phyloP scores from a whole-genome alignment of 345 rosid genomes.

The Cochlearia excelsa region DNA sequence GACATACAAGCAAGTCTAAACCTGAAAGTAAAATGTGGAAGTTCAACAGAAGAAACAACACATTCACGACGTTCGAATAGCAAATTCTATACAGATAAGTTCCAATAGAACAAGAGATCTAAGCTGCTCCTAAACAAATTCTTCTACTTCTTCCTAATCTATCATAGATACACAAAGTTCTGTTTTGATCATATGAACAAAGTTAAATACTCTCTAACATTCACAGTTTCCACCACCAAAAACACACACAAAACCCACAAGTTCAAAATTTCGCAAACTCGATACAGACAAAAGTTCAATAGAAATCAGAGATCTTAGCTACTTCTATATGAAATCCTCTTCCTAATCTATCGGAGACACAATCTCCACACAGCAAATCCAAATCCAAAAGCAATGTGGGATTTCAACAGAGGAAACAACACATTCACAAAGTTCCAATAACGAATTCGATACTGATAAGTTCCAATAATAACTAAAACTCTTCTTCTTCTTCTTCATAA shows the following conservation, averaged over 20 bases:
- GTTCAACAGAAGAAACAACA: not conserved
- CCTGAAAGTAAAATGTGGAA: not conserved
- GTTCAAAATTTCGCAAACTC: too few species aligned
- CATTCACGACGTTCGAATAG: not conserved
- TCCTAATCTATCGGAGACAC: too few species aligned
- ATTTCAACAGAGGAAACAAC: not conserved
- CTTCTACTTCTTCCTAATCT: too few species aligned
- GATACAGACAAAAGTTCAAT: too few species aligned
- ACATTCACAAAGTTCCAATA: not conserved
- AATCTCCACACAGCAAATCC: too few species aligned
- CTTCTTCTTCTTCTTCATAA: not conserved
- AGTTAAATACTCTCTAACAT: too few species aligned
- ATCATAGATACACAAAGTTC: not conserved
- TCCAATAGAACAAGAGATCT: conserved; percentile 4
- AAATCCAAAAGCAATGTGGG: not conserved
- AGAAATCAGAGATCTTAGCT: too few species aligned
- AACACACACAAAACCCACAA: too few species aligned
- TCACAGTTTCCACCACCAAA: too few species aligned
- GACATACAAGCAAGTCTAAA: too few species aligned
- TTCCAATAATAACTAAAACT: not conserved
- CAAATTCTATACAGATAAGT: conserved; percentile 2
- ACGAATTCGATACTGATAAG: conserved; percentile 3
- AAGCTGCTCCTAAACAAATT: not conserved
- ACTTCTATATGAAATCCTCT: too few species aligned
- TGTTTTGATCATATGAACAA: too few species aligned